phyloP scores from a whole-genome alignment of 306 rosid species.

The Vicia villosa region DNA sequence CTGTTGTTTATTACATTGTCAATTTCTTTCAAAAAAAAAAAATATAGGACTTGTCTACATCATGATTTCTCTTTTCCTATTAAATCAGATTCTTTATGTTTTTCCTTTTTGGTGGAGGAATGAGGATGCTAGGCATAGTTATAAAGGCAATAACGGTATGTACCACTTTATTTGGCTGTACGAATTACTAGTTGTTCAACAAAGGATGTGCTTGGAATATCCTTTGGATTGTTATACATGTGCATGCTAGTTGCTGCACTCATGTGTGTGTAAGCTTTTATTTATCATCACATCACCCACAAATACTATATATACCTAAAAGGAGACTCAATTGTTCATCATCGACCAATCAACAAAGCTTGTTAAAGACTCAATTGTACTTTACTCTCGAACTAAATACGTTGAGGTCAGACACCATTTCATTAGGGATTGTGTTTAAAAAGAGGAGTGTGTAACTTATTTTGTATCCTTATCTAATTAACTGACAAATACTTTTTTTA shows the following conservation, averaged over 20 bases:
- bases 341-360: slow-evolving; percentile 8
- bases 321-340: background rate
- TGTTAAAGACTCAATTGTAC: too few relatives aligned
- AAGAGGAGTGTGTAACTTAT: too few relatives aligned
- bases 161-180: slow-evolving; percentile 33
- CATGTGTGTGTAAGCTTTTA: slow-evolving; percentile 6
- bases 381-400: too few relatives aligned
- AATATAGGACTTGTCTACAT: slow-evolving; percentile 30
- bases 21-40: background rate
- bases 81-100: slow-evolving; percentile 28
- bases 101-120: slow-evolving; percentile 8
- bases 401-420: too few relatives aligned
- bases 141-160: background rate
- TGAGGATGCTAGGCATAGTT: background rate
- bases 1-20: slow-evolving; percentile 25
- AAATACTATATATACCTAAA: slow-evolving; percentile 36
- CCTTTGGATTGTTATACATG: slow-evolving; percentile 7
- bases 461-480: too few relatives aligned
- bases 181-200: slow-evolving; percentile 10
- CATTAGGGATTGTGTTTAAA: too few relatives aligned
- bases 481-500: too few relatives aligned
- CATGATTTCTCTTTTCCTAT: background rate
- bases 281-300: slow-evolving; percentile 31
- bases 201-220: slow-evolving; percentile 51
- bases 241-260: background rate